Base-by-base conservation (phyloP, 108 stramenopile genomes). In the Mediolabrus comicus region DNA sequence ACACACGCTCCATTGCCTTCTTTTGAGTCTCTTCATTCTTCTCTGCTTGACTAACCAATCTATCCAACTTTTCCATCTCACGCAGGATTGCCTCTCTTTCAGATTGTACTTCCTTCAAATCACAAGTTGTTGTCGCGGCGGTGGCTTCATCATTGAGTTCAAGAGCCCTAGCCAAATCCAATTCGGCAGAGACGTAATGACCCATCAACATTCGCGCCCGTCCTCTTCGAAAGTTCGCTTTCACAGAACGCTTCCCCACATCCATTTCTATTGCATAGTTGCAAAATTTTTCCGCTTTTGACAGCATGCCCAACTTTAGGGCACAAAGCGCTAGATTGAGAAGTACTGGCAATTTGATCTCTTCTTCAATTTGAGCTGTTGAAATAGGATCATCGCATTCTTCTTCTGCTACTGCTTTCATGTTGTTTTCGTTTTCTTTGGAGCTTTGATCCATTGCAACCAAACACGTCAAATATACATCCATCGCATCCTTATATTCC, bases 401-500 rank as follows among this genome's bases (percentile, higher is more conserved):
- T 25, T 46, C 53, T n/a, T 34, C 59, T 19, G 33, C 34, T 24
- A 7, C 34, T 26, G 11, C 57, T 27, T 34, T 17, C 8, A 29
- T 17, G 2, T 52, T 11, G 13, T 54, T 10, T 16, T 10, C 5
- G 38, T 74, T 16, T 12, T 69, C 65, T 17, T 58, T 41, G 16
- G 12, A 17, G 3, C 49, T 62, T 53, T 35, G 14, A 24, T 81
- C 75, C 53, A 83, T 86, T 33, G 86, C 88, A 16, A 94, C 88
- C 26, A 95, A 67, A 69, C 89, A 91, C 6, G 94, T 92, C 67
- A 92, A 79, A 67, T 95, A 95, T 12, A 92, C 80, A 62, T 95
- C 91, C 84, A 95, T 92, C 14, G 94, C 94, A 12, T 83, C 83
- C 55, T 53, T 64, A 53, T 88, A 95, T 1, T 90, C 80, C 14